Evolutionary conservation across 345 rosid species (phyloP).

Genomic region (Euclidium syriacum): DNA sequence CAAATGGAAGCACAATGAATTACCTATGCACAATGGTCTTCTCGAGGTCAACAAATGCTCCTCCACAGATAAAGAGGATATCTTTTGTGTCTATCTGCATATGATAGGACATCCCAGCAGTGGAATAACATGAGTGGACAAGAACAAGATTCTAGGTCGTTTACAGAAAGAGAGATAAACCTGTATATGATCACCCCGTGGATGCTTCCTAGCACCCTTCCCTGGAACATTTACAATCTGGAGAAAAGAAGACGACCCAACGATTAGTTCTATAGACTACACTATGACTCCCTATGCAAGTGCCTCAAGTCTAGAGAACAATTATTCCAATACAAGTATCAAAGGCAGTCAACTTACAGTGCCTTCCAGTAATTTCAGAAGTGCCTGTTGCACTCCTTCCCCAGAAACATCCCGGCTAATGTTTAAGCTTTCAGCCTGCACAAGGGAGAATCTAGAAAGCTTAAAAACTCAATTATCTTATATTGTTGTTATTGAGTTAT

Average conservation of each 20-base stretch:
- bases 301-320: not conserved
- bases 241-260: conserved; percentile 21
- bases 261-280: not conserved
- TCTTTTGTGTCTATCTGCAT: conserved; percentile 88
- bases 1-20: conserved; percentile 3
- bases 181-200: conserved; percentile 95
- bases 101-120: conserved; percentile 12
- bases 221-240: conserved; percentile 97
- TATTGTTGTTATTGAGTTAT: not conserved
- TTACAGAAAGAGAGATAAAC: no score
- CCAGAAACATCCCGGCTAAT: conserved; percentile 97
- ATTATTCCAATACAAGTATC: not conserved
- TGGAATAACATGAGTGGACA: not conserved
- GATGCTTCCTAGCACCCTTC: conserved; percentile 98
- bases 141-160: not conserved
- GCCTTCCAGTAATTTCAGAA: conserved; percentile 94
- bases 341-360: conserved; percentile 56
- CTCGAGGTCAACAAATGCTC: conserved; percentile 91
- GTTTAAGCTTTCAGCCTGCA: conserved; percentile 93
- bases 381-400: conserved; percentile 97
- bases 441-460: conserved; percentile 18
- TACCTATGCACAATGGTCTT: conserved; percentile 95
- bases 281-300: not conserved
- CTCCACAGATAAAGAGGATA: conserved; percentile 94
- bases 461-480: not conserved